Evolutionary conservation across 2,329 filamentous ascomycete species (phyloP), one percentile per base, ranked within the genome.

Genomic region (Fusarium sp.): DNA sequence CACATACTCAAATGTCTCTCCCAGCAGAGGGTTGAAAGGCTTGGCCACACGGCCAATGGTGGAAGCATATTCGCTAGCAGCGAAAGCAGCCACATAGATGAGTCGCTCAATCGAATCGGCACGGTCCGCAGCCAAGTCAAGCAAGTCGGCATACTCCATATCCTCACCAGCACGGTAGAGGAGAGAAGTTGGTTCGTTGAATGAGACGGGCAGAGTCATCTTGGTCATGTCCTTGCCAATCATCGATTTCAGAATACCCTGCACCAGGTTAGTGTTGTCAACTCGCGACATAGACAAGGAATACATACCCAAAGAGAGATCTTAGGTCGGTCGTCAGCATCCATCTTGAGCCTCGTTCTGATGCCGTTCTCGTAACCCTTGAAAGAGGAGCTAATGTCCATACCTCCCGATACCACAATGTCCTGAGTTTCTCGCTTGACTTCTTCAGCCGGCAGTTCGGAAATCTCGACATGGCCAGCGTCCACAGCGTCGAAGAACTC

Each of bases 141-240:
- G 83, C 7, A 99, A 86, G 69, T 98, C 92, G 0, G 91, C 91
- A 73, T 99, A 99, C 77, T 99, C 95, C 91, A 99, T 94, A 73
- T 99, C 95, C 78, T 99, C 95, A 6, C 92, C 92, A 39, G 96
- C 94, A 74, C 95, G 91, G 76, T 98, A 95, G 8, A 99, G 84
- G 11, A 99, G 81, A 6, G 95, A 98, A 0, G 95, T 99, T 1
- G 95, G 95, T 77, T 99, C 95, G 78, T 99, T 99, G 81, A 99
- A 98, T 1, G 95, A 97, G 3, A 99, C 95, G 0, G 95, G 95
- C 19, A 99, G 81, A 0, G 95, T 98, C 94, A 99, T 99, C 81
- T 96, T 98, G 34, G 95, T 98, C 95, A 99, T 98, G 74, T 99
- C 95, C 76, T 99, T 98, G 64, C 95, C 95, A 77, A 99, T 97